These are phyloP conservation scores for Ceratocystis cubensis DNA, from an alignment of 2,329 filamentous ascomycete genomes.

Conservation along the genomic window DNA sequence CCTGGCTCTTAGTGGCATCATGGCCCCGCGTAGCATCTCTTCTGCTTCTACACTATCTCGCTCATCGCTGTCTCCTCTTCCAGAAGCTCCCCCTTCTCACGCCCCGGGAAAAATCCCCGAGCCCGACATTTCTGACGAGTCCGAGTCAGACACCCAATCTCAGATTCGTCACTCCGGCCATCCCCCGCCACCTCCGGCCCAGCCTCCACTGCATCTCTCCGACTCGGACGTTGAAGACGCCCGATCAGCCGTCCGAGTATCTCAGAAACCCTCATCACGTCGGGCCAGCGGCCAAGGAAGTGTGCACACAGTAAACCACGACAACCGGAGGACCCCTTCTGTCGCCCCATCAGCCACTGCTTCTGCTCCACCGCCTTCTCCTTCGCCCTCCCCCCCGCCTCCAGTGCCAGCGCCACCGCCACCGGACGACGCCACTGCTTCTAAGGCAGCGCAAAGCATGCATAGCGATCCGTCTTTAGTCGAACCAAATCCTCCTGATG, in stretches of 20 bases:
- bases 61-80: conserved; percentile 13
- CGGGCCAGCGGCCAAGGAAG: conserved; percentile 12
- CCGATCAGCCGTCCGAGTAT: conserved; percentile 12
- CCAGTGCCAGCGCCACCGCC: background rate
- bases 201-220: background rate
- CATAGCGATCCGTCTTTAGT: background rate
- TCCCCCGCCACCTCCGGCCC: conserved; percentile 10
- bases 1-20: background rate
- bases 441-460: background rate
- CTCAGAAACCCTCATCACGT: conserved; percentile 13
- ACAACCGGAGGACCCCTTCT: background rate
- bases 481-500: background rate
- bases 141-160: conserved; percentile 8
- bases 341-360: background rate
- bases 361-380: background rate
- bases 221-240: conserved; percentile 20
- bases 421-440: conserved; percentile 1
- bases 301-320: conserved; percentile 4
- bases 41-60: conserved; percentile 15
- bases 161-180: conserved; percentile 16
- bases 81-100: background rate
- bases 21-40: conserved; percentile 13
- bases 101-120: background rate
- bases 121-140: conserved; percentile 13
- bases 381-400: background rate